phyloP scores from a whole-genome alignment of 768 basidiomycete genomes.

The Hypholoma fasciculare region DNA sequence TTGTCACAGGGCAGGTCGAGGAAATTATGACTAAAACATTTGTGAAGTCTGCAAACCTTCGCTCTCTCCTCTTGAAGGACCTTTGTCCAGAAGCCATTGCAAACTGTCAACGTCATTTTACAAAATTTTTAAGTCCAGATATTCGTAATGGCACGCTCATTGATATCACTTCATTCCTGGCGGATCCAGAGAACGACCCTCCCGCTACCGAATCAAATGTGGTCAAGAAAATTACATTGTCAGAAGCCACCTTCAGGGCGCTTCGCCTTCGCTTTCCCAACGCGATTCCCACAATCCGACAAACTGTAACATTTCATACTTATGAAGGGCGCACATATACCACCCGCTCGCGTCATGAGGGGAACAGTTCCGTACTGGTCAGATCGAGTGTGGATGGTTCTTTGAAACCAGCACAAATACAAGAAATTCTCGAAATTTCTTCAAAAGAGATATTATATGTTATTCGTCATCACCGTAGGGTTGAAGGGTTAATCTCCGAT shows the following conservation, averaged over 20 bases:
- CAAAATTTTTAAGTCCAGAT: not conserved
- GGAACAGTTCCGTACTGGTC: not conserved
- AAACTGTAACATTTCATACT: not conserved
- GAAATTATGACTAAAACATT: slow-evolving; percentile 5
- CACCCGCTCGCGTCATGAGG: not conserved
- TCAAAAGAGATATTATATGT: not conserved
- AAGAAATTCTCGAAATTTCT: not conserved
- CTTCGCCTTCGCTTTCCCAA: not conserved
- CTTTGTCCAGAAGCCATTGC: slow-evolving; percentile 1
- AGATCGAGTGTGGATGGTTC: not conserved
- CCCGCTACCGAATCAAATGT: not conserved
- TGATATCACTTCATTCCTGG: not conserved
- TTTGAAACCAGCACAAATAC: not conserved
- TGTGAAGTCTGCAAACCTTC: slow-evolving; percentile 2
- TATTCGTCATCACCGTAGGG: not conserved
- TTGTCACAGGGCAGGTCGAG: not conserved
- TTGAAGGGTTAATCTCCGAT: not conserved
- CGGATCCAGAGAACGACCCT: not conserved
- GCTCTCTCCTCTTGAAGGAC: slow-evolving; percentile 2
- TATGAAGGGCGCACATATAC: not conserved
- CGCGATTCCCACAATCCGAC: not conserved
- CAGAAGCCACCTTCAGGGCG: not conserved
- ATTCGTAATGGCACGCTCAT: not conserved
- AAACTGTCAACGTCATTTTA: not conserved
- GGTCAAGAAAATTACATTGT: not conserved